These are phyloP conservation scores for Pleurotus sapidus DNA, from an alignment of 768 basidiomycete species.

Conservation along the genomic window DNA sequence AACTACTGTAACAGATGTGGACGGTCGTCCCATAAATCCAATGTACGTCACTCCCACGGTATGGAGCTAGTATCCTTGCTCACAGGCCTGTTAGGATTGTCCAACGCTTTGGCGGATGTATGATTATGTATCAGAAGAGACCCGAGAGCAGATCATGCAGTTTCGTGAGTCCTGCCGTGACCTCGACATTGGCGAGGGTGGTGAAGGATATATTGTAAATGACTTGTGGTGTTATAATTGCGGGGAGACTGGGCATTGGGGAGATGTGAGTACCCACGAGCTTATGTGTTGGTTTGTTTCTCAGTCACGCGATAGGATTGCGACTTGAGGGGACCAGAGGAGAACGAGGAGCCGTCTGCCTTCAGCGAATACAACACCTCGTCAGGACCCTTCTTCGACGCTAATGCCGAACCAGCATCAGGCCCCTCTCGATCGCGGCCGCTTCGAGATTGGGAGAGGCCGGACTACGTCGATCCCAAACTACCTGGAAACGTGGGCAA, in stretches of 20 bases:
- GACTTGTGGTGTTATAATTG: constrained; percentile 87
- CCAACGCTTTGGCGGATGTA: constrained; percentile 82
- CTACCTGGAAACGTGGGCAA: constrained; percentile 59
- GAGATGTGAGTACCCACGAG: constrained; percentile 55
- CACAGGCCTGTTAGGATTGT: constrained; percentile 60
- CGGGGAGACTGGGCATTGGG: constrained; percentile 68
- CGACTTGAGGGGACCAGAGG: constrained; percentile 33
- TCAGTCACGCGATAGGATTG: constrained; percentile 49
- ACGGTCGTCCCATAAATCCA: constrained; percentile 58
- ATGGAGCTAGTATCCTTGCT: neutral
- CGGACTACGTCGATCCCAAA: constrained; percentile 18
- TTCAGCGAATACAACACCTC: constrained; percentile 62
- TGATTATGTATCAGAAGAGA: constrained; percentile 59
- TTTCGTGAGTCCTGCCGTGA: constrained; percentile 47
- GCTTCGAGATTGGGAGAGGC: constrained; percentile 41
- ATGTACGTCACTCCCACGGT: constrained; percentile 38
- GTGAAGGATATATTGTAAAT: constrained; percentile 72
- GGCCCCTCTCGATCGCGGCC: constrained; percentile 25
- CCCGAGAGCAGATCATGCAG: constrained; percentile 40
- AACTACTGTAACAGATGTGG: constrained; percentile 70
- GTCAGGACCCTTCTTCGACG: constrained; percentile 66
- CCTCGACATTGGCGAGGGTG: constrained; percentile 60
- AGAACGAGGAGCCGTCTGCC: constrained; percentile 52
- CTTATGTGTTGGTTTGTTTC: too few species aligned
- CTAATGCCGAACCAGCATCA: constrained; percentile 25